Evolutionary conservation across 192 early-diverging fungal species (phyloP), one percentile per base, ranked within the genome.

Genomic region (Linnemannia elongata): DNA sequence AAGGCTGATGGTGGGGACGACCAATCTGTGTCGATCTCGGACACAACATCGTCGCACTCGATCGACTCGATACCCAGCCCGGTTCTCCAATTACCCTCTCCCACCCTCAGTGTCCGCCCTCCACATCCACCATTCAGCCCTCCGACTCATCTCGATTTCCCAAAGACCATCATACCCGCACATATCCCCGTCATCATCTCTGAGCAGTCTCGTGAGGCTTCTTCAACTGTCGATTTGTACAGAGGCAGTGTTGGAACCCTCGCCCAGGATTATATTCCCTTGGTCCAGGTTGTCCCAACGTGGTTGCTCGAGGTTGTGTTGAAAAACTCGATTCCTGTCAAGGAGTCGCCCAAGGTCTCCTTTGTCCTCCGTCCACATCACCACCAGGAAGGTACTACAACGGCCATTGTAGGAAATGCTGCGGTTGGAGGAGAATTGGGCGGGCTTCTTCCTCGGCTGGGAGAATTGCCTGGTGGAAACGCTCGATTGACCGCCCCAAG

Each of bases 231-330:
- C 69, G 94, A 95, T 81, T 80, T 95, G 47, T 96, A 95, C 79
- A 91, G 94, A 36, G 94, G 94, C 44, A 93, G 91, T 27, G 89
- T 96, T 1, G 93, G 87, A 1, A 84, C 92, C 0, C 49, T 90
- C 63, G 94, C 73, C 4, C 77, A 87, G 12, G 92, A 92, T 60
- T 85, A 84, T 47, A 85, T 88, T 18, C 69, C 85, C 10, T 79
- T 99, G 73, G 92, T 96, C 47, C 89, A 95, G 73, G 90, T 92
- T 18, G 92, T 97, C 47, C 98, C 97, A 1, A 81, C 89, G 30
- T 99, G 98, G 98, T 85, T 99, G 42, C 86, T 94, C 2, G 95
- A 97, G n/a, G 94, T 95, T 74, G 81, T 99, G 44, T 90, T 97
- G 33, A 89, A 90, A 89, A 94, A 94, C 73, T 93, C 92, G 36